Evolutionary conservation across 805 yeast species (phyloP).

Genomic region (Yarrowia bubula): DNA sequence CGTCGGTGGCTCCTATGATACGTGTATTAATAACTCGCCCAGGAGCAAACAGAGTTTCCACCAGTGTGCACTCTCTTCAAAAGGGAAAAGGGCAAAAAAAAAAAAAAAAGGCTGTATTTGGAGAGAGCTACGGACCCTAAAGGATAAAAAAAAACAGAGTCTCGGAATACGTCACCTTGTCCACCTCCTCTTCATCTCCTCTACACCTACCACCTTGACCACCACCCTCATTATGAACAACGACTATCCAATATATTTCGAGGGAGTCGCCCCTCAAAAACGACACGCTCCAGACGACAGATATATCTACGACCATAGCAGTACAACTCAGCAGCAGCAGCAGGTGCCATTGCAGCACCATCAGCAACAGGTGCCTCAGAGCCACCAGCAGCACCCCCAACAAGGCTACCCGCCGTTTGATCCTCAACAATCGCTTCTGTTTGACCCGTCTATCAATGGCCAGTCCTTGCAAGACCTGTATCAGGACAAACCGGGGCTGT

Average conservation of each 20-base stretch:
- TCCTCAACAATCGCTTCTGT: not conserved
- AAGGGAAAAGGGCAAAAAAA: too few relatives aligned
- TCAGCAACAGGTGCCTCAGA: not conserved
- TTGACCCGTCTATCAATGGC: conserved; percentile 13
- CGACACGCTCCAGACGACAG: conserved; percentile 5
- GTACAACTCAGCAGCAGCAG: not conserved
- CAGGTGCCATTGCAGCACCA: not conserved
- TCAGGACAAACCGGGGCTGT: conserved; percentile 10
- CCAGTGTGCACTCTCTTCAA: too few relatives aligned
- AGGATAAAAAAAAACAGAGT: too few relatives aligned
- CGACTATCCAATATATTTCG: conserved; percentile 11
- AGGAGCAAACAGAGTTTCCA: too few relatives aligned
- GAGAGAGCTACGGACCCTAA: too few relatives aligned
- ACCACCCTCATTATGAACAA: not conserved
- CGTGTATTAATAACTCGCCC: too few relatives aligned
- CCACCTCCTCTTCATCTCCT: too few relatives aligned
- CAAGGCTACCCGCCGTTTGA: not conserved
- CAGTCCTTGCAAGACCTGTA: conserved; percentile 6
- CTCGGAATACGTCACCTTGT: too few relatives aligned
- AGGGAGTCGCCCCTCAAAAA: not conserved
- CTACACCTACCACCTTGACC: not conserved
- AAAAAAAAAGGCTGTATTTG: too few relatives aligned
- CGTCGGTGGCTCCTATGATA: too few relatives aligned
- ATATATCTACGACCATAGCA: not conserved
- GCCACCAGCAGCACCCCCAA: not conserved